A percentile compares a stretch with the other conserved stretches of the same genome.
Evolutionary conservation across 495 filamentous ascomycete species (phyloP).

Genomic region (Parmelia sp.): DNA sequence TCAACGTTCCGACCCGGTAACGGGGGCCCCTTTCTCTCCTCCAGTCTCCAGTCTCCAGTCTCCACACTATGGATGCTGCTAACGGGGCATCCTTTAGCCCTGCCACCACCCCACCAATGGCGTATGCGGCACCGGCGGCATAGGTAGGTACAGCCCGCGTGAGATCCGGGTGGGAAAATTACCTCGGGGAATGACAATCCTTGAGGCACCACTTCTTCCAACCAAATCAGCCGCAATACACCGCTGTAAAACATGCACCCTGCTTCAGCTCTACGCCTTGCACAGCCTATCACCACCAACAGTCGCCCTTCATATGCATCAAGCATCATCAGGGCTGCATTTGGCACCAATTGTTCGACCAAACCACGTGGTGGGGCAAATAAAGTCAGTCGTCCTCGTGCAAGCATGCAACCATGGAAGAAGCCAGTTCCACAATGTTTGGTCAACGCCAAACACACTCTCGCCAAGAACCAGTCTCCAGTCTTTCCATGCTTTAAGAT

Average conservation of each 20-base stretch:
- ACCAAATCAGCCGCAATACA: background rate
- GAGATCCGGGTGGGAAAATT: background rate
- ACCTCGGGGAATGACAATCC: background rate
- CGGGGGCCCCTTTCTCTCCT: background rate
- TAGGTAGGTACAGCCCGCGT: background rate
- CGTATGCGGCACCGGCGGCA: background rate
- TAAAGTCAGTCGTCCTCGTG: background rate
- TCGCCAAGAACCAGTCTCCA: background rate
- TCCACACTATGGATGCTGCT: background rate
- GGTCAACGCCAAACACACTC: background rate
- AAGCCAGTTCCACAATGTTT: background rate
- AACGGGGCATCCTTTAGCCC: background rate
- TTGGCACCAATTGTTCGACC: background rate
- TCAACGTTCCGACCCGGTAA: background rate
- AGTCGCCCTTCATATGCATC: background rate
- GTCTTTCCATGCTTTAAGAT: background rate
- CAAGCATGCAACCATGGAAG: background rate
- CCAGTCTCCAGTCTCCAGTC: too few species aligned
- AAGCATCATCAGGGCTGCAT: background rate
- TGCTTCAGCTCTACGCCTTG: background rate
- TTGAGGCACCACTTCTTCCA: background rate
- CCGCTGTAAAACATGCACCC: background rate
- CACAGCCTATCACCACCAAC: background rate
- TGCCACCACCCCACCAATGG: background rate
- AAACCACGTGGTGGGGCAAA: background rate